Conservation (phyloP, 257 asterid species). For the Capsicum chinense region DNA sequence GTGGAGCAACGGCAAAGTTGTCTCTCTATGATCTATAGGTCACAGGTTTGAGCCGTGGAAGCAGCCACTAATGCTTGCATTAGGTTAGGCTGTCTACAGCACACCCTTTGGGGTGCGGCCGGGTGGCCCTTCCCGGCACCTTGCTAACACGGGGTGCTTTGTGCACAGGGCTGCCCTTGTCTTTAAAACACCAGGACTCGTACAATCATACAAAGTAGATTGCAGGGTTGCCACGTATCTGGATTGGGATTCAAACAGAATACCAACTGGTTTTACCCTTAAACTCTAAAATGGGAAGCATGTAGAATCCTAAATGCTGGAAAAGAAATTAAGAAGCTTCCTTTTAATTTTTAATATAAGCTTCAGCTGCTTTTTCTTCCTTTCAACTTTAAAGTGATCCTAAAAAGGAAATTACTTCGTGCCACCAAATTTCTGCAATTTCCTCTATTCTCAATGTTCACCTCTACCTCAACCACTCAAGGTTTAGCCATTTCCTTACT, state of each 20-base stretch:
- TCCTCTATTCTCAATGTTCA: background rate
- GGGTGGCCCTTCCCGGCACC: too few relatives aligned
- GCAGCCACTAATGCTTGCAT: too few relatives aligned
- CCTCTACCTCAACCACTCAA: background rate
- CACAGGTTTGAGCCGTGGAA: too few relatives aligned
- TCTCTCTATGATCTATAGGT: too few relatives aligned
- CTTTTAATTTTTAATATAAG: background rate
- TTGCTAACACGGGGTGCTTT: too few relatives aligned
- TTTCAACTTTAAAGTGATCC: slow-evolving; percentile 16
- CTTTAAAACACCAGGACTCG: background rate
- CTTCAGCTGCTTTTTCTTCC: background rate
- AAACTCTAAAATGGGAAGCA: background rate
- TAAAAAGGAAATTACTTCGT: background rate
- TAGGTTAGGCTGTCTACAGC: too few relatives aligned
- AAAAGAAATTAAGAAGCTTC: background rate
- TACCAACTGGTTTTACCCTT: background rate
- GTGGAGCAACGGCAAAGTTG: too few relatives aligned
- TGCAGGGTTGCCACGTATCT: background rate
- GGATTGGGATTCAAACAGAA: background rate
- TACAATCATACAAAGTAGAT: background rate
- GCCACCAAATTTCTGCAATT: background rate
- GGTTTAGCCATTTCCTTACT: too few relatives aligned
- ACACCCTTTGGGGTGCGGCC: too few relatives aligned
- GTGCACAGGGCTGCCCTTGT: too few relatives aligned
- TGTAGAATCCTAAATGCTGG: background rate